Percentiles rank a stretch among this genome's conserved stretches.
phyloP scores from a whole-genome alignment of 1,284 basidiomycete genomes.

The Irpex sp. region DNA sequence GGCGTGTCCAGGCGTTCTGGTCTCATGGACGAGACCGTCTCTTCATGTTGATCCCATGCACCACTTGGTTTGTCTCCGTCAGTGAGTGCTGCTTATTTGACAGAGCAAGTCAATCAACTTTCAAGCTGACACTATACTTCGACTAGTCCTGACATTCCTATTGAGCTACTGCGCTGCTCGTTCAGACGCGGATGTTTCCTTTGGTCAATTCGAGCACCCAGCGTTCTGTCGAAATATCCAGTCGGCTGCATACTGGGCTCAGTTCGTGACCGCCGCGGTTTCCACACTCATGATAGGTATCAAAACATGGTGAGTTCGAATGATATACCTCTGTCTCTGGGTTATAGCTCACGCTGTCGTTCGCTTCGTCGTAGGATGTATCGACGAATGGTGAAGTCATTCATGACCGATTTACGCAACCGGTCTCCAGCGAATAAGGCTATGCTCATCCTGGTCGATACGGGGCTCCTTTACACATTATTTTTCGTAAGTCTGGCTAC shows the following conservation, averaged over 20 bases:
- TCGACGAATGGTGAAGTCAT: conserved; percentile 8
- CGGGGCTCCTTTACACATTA: conserved; percentile 12
- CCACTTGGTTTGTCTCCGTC: conserved; percentile 11
- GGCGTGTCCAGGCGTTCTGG: conserved; percentile 17
- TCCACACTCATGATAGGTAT: conserved; percentile 14
- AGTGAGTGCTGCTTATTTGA: conserved; percentile 2
- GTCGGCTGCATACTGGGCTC: conserved; percentile 12
- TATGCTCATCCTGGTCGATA: conserved; percentile 16
- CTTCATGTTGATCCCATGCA: conserved; percentile 10
- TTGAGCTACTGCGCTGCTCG: conserved; percentile 12
- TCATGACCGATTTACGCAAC: conserved; percentile 4
- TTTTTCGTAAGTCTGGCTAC: conserved; percentile 12
- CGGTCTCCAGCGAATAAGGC: conserved; percentile 9
- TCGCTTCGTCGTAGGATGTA: conserved; percentile 9
- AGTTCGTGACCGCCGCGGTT: conserved; percentile 13
- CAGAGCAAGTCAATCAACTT: not conserved
- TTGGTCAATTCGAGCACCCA: conserved; percentile 12
- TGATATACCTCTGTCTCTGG: not conserved
- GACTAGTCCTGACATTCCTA: conserved; percentile 9
- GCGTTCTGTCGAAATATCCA: conserved; percentile 17
- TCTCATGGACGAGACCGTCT: conserved; percentile 6
- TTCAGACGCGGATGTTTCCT: conserved; percentile 6
- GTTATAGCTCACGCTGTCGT: not conserved
- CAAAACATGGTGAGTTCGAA: conserved; percentile 14
- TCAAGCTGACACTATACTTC: not conserved